These are phyloP conservation scores for Moringa oleifera DNA, from an alignment of 345 rosid genomes.

Conservation along the genomic window DNA sequence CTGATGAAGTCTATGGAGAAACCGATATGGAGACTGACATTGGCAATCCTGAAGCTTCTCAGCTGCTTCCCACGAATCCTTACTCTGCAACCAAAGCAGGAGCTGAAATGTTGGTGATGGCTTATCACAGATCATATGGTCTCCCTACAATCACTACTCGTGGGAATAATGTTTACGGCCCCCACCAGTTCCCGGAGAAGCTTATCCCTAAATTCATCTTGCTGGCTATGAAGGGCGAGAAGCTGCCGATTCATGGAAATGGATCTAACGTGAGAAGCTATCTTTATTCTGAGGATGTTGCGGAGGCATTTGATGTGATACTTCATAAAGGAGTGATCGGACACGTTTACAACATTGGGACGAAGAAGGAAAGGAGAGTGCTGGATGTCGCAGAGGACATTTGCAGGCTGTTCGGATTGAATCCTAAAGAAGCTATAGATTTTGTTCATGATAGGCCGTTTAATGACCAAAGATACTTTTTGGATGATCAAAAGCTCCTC, in stretches of 20 bases:
- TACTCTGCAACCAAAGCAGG: slow-evolving; percentile 69
- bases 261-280: slow-evolving; percentile 66
- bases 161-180: slow-evolving; percentile 66
- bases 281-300: slow-evolving; percentile 53
- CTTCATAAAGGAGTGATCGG: slow-evolving; percentile 60
- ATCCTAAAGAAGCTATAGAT: slow-evolving; percentile 31
- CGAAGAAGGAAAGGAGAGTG: slow-evolving; percentile 50
- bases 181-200: slow-evolving; percentile 61
- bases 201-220: slow-evolving; percentile 59
- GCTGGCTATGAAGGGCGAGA: slow-evolving; percentile 51
- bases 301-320: slow-evolving; percentile 62
- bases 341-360: slow-evolving; percentile 58
- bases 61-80: slow-evolving; percentile 59
- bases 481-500: slow-evolving; percentile 61
- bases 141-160: slow-evolving; percentile 54
- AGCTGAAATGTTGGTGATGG: slow-evolving; percentile 71
- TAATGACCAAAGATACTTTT: slow-evolving; percentile 57
- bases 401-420: slow-evolving; percentile 39
- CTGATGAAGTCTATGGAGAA: slow-evolving; percentile 68
- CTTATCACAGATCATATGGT: slow-evolving; percentile 55
- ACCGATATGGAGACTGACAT: slow-evolving; percentile 53
- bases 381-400: slow-evolving; percentile 55
- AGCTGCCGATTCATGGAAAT: slow-evolving; percentile 58
- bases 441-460: slow-evolving; percentile 58
- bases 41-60: slow-evolving; percentile 64